Conservation (phyloP, 257 asterid species). For the Sherardia arvensis region DNA sequence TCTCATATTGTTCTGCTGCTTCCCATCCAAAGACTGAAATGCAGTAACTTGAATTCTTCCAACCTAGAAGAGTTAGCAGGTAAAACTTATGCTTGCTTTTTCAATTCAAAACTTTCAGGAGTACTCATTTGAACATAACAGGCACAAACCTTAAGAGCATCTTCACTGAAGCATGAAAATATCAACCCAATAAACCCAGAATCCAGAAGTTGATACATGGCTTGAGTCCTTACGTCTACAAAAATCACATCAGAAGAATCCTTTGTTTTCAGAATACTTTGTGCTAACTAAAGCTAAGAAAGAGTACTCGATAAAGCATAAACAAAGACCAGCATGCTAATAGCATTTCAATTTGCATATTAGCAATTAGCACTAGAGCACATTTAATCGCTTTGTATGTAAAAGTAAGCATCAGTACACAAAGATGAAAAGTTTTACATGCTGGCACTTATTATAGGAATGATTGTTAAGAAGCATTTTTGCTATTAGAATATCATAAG, state of each 20-base stretch:
- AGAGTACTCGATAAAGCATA: not conserved
- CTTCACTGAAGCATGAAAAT: slow-evolving; percentile 98
- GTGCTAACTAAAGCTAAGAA: not conserved
- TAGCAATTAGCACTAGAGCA: not conserved
- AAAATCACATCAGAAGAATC: slow-evolving; percentile 17
- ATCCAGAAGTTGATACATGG: slow-evolving; percentile 98
- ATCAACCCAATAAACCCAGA: slow-evolving; percentile 96
- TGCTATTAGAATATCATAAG: not conserved
- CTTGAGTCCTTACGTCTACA: slow-evolving; percentile 95
- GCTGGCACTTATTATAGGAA: not conserved
- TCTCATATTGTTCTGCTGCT: slow-evolving; percentile 52
- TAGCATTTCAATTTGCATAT: not conserved
- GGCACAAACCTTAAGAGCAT: slow-evolving; percentile 76
- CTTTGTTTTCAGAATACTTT: not conserved
- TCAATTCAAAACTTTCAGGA: slow-evolving; percentile 24
- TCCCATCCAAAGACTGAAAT: slow-evolving; percentile 95
- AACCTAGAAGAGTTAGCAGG: slow-evolving; percentile 41
- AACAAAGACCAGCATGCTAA: not conserved
- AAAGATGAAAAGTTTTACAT: not conserved
- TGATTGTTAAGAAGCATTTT: not conserved
- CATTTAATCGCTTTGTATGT: not conserved
- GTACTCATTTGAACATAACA: slow-evolving; percentile 1
- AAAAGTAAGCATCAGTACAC: not conserved
- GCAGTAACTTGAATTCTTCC: slow-evolving; percentile 96
- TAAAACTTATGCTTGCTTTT: slow-evolving; percentile 4